Conservation (phyloP, 768 basidiomycete genomes). For the Xanthoconium purpureum region DNA sequence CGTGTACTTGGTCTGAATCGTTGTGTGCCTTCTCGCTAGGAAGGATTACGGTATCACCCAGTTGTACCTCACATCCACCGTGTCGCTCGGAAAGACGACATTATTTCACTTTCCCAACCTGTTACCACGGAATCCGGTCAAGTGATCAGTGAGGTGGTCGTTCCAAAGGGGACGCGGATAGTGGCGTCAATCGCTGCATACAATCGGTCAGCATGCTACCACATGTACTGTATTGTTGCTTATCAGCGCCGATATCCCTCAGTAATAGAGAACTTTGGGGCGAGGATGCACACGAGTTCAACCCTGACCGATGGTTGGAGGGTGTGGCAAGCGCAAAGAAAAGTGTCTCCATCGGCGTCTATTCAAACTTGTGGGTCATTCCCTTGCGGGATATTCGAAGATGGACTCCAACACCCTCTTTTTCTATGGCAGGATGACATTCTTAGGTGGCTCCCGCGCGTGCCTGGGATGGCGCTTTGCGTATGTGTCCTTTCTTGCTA, state of each 20-base stretch:
- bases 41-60: constrained; percentile 47
- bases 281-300: constrained; percentile 31
- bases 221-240: not conserved
- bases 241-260: not conserved
- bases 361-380: constrained; percentile 26
- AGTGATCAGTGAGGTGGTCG: constrained; percentile 39
- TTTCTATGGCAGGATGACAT: constrained; percentile 28
- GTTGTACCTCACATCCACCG: constrained; percentile 54
- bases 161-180: constrained; percentile 51
- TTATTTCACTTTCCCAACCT: constrained; percentile 57
- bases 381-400: not conserved
- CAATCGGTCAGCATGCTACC: constrained; percentile 41
- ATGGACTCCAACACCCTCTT: not conserved
- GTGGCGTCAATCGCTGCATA: constrained; percentile 53
- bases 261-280: constrained; percentile 33
- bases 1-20: constrained; percentile 15
- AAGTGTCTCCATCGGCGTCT: constrained; percentile 23
- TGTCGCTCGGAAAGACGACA: constrained; percentile 48
- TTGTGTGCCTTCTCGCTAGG: constrained; percentile 29
- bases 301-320: constrained; percentile 29
- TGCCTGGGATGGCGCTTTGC: constrained; percentile 35
- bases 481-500: constrained; percentile 11
- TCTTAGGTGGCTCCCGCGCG: constrained; percentile 20
- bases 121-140: constrained; percentile 46
- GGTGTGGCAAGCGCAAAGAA: constrained; percentile 18